Conservation (phyloP, 164 flowering plant genomes). For the Kalanchoe fedtschenkoi region DNA sequence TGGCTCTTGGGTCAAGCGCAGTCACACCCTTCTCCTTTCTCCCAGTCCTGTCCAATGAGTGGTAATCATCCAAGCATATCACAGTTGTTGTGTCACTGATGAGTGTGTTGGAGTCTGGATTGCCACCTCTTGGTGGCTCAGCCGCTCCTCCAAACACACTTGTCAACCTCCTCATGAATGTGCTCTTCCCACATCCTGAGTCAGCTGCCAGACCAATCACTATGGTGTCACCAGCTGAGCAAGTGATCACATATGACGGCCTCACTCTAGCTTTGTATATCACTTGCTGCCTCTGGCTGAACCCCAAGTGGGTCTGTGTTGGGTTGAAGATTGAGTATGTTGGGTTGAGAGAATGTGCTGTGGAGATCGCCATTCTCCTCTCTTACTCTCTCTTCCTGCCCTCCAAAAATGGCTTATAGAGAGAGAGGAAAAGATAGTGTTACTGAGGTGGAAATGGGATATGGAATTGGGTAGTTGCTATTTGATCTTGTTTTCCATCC, state of each 20-base stretch:
- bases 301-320: slow-evolving; percentile 38
- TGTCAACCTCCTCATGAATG: slow-evolving; percentile 94
- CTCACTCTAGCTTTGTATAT: slow-evolving; percentile 19
- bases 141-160: slow-evolving; percentile 98
- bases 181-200: slow-evolving; percentile 95
- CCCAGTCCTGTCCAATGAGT: slow-evolving; percentile 84
- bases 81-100: slow-evolving; percentile 93
- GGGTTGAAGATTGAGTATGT: slow-evolving; percentile 39
- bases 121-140: slow-evolving; percentile 90
- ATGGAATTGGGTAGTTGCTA: too few species aligned
- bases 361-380: slow-evolving; percentile 54
- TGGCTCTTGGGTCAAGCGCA: slow-evolving; percentile 94
- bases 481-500: too few species aligned
- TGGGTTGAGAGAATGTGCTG: slow-evolving; percentile 46
- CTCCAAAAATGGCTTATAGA: background rate
- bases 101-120: slow-evolving; percentile 93
- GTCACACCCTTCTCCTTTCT: slow-evolving; percentile 90
- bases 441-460: slow-evolving; percentile 19
- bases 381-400: slow-evolving; percentile 3
- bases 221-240: slow-evolving; percentile 55
- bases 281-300: slow-evolving; percentile 33
- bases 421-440: slow-evolving; percentile 6
- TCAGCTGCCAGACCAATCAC: slow-evolving; percentile 97
- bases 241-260: slow-evolving; percentile 29
- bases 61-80: slow-evolving; percentile 93